Percentiles rank a stretch among this genome's conserved stretches.
Conservation (phyloP, 805 yeast species). For the Metschnikowia similis region DNA sequence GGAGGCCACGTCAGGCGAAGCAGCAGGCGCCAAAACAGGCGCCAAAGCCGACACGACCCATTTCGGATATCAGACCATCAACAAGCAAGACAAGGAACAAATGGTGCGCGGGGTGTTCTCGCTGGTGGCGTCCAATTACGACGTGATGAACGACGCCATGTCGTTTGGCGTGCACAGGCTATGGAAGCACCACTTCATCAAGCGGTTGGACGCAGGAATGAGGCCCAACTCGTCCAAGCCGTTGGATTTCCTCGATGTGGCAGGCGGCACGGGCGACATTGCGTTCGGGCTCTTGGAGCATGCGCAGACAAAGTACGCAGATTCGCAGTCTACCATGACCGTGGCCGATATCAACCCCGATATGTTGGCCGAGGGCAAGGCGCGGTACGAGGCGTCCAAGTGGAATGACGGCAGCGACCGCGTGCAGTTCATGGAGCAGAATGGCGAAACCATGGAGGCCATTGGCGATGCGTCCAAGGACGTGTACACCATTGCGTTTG, state of each 20-base stretch:
- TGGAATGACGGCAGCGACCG: constrained; percentile 61
- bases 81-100: constrained; percentile 73
- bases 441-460: constrained; percentile 84
- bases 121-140: constrained; percentile 91
- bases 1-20: too few relatives aligned
- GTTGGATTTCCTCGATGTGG: constrained; percentile 86
- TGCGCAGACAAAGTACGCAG: constrained; percentile 75
- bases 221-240: constrained; percentile 80
- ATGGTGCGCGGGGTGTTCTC: constrained; percentile 86
- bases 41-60: constrained; percentile 62
- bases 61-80: constrained; percentile 85
- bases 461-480: constrained; percentile 88
- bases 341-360: constrained; percentile 94
- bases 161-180: constrained; percentile 90
- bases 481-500: constrained; percentile 94
- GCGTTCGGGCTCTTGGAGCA: constrained; percentile 93
- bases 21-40: not conserved
- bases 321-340: constrained; percentile 74
- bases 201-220: constrained; percentile 86
- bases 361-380: constrained; percentile 90
- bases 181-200: constrained; percentile 91
- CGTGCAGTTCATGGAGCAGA: constrained; percentile 79
- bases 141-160: constrained; percentile 98
- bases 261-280: constrained; percentile 98
- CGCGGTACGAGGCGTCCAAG: constrained; percentile 57